A percentile compares a stretch with the other conserved stretches of the same genome.
Evolutionary conservation across 768 basidiomycete species (phyloP).

Genomic region (Pholiota conissans): DNA sequence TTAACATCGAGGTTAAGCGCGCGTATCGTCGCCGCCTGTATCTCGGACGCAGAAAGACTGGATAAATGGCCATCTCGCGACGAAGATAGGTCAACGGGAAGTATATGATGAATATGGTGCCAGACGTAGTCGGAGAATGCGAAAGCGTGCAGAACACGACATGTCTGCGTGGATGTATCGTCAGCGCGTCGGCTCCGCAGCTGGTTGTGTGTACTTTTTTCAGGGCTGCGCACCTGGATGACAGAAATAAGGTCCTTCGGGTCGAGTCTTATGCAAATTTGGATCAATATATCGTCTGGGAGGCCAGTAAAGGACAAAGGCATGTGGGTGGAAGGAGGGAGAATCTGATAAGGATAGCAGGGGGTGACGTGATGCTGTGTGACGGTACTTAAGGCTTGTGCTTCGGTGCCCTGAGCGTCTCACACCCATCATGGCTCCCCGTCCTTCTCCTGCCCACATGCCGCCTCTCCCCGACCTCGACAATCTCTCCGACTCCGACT

Average conservation of each 20-base stretch:
- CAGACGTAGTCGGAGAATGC: slow-evolving; percentile 53
- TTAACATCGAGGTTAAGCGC: slow-evolving; percentile 51
- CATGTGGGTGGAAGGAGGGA: background rate
- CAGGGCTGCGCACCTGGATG: slow-evolving; percentile 36
- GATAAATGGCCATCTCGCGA: slow-evolving; percentile 24
- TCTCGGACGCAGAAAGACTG: slow-evolving; percentile 36
- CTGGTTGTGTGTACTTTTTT: background rate
- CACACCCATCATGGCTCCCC: slow-evolving; percentile 34
- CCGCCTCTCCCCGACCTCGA: slow-evolving; percentile 54
- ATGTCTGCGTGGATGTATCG: slow-evolving; percentile 44
- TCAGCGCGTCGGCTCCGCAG: slow-evolving; percentile 4
- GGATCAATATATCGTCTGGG: slow-evolving; percentile 16
- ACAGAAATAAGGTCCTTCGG: slow-evolving; percentile 46
- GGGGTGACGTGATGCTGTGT: slow-evolving; percentile 6
- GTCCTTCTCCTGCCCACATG: slow-evolving; percentile 24
- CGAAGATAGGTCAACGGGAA: slow-evolving; percentile 46
- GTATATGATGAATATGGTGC: slow-evolving; percentile 47
- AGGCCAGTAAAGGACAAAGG: slow-evolving; percentile 8
- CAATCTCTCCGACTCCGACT: slow-evolving; percentile 76
- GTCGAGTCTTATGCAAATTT: slow-evolving; percentile 12
- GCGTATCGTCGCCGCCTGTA: slow-evolving; percentile 41
- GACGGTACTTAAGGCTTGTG: slow-evolving; percentile 18
- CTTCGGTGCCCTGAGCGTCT: slow-evolving; percentile 25
- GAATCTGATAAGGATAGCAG: slow-evolving; percentile 9
- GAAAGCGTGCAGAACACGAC: slow-evolving; percentile 59